Conservation (phyloP, 768 basidiomycete genomes). For the Lactarius hatsudake region DNA sequence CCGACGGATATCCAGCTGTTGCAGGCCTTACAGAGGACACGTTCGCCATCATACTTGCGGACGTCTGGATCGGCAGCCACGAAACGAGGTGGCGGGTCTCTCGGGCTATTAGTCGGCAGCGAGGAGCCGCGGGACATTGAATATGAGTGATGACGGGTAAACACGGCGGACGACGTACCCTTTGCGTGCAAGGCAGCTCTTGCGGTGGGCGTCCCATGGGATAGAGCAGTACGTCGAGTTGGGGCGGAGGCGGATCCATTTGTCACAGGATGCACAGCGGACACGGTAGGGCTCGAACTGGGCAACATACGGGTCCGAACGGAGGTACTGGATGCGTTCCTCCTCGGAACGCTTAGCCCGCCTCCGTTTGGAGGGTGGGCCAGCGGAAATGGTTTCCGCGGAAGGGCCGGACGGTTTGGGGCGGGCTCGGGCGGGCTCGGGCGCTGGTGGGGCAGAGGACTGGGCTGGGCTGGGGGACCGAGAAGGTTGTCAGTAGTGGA, state of each 20-base stretch:
- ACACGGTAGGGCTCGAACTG: slow-evolving; percentile 79
- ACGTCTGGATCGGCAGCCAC: slow-evolving; percentile 58
- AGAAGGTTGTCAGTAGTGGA: background rate
- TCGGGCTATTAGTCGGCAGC: slow-evolving; percentile 44
- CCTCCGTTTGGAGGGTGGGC: slow-evolving; percentile 49
- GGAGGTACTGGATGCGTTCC: slow-evolving; percentile 67
- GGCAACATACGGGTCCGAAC: slow-evolving; percentile 73
- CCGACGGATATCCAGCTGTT: slow-evolving; percentile 65
- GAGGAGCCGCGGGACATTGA: slow-evolving; percentile 30
- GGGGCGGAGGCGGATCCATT: slow-evolving; percentile 82
- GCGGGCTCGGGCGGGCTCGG: background rate
- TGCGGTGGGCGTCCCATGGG: slow-evolving; percentile 83
- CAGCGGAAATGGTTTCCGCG: slow-evolving; percentile 6
- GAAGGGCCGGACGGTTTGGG: background rate
- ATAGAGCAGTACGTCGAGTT: slow-evolving; percentile 89
- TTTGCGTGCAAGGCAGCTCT: slow-evolving; percentile 78
- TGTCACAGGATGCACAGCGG: slow-evolving; percentile 75
- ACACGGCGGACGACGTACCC: slow-evolving; percentile 44
- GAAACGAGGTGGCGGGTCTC: slow-evolving; percentile 55
- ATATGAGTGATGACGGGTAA: background rate
- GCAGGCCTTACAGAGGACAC: slow-evolving; percentile 66
- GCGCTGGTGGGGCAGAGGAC: slow-evolving; percentile 10
- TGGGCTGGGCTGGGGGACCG: slow-evolving; percentile 7
- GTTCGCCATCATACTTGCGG: slow-evolving; percentile 73
- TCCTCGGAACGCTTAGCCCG: slow-evolving; percentile 76